phyloP scores from a whole-genome alignment of 164 flowering plant species.

The Tetrastigma voinierianum region DNA sequence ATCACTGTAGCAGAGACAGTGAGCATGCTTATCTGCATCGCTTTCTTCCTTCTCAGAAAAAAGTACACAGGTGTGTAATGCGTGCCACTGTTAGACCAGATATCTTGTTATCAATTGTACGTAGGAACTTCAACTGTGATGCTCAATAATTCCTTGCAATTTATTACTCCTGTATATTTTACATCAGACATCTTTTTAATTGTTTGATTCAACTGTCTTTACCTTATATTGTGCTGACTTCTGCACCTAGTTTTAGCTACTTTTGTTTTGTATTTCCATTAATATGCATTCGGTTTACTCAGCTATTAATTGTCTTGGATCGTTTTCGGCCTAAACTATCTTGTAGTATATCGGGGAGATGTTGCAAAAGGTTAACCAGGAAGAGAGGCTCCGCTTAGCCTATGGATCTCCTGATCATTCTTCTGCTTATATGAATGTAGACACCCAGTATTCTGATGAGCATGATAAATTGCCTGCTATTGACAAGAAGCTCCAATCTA shows the following conservation, averaged over 20 bases:
- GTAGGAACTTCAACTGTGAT: background rate
- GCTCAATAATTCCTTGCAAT: background rate
- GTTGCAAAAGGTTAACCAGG: conserved; percentile 48
- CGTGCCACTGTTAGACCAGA: background rate
- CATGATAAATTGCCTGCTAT: conserved; percentile 22
- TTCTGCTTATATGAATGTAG: conserved; percentile 30
- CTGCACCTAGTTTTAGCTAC: background rate
- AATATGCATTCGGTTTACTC: background rate
- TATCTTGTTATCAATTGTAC: background rate
- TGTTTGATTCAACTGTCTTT: background rate
- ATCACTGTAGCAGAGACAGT: background rate
- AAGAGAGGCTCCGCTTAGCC: conserved; percentile 38
- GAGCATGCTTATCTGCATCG: background rate
- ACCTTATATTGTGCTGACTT: background rate
- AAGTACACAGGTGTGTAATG: background rate
- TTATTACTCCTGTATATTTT: background rate
- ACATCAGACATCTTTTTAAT: background rate
- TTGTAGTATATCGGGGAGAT: conserved; percentile 44
- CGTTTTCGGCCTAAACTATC: conserved; percentile 11
- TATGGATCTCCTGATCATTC: conserved; percentile 31
- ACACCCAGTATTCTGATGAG: conserved; percentile 29
- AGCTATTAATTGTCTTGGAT: conserved; percentile 7
- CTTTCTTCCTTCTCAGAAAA: background rate
- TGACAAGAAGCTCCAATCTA: conserved; percentile 32
- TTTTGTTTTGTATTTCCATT: background rate